These are phyloP conservation scores for Calonectria pauciramosa DNA, from an alignment of 2,329 filamentous ascomycete genomes.

Conservation along the genomic window DNA sequence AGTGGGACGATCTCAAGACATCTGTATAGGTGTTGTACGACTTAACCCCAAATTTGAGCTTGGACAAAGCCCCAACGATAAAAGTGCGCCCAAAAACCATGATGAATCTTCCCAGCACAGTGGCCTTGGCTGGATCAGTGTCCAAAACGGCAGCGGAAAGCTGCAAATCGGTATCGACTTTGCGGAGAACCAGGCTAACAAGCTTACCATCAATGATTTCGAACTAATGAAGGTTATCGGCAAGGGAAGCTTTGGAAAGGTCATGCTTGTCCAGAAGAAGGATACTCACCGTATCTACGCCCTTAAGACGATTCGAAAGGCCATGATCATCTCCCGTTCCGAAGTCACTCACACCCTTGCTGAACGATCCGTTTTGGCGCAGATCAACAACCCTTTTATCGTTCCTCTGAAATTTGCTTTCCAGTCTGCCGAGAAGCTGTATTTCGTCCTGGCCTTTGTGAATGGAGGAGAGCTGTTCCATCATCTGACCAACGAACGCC, in stretches of 20 bases:
- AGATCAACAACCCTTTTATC: slow-evolving; percentile 99
- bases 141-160: slow-evolving; percentile 88
- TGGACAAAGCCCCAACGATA: slow-evolving; percentile 55
- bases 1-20: slow-evolving; percentile 90
- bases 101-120: slow-evolving; percentile 82
- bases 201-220: slow-evolving; percentile 95
- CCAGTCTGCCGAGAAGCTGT: slow-evolving; percentile 97
- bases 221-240: slow-evolving; percentile 96
- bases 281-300: slow-evolving; percentile 97
- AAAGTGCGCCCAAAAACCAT: not conserved
- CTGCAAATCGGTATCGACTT: slow-evolving; percentile 94
- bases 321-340: slow-evolving; percentile 96
- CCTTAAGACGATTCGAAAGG: slow-evolving; percentile 98
- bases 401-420: slow-evolving; percentile 98
- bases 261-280: slow-evolving; percentile 98
- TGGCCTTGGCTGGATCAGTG: slow-evolving; percentile 88
- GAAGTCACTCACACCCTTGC: slow-evolving; percentile 96
- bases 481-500: slow-evolving; percentile 93
- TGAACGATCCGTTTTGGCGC: slow-evolving; percentile 92
- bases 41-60: slow-evolving; percentile 89
- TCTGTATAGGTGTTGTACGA: slow-evolving; percentile 90
- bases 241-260: slow-evolving; percentile 97
- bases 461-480: slow-evolving; percentile 98
- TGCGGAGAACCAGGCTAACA: slow-evolving; percentile 88
- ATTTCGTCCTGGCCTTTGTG: slow-evolving; percentile 95